A percentile compares a stretch with the other conserved stretches of the same genome.
These are phyloP conservation scores for Ulota crispa DNA, from an alignment of 225 moss, liverwort and hornwort species.

Conservation along the genomic window DNA sequence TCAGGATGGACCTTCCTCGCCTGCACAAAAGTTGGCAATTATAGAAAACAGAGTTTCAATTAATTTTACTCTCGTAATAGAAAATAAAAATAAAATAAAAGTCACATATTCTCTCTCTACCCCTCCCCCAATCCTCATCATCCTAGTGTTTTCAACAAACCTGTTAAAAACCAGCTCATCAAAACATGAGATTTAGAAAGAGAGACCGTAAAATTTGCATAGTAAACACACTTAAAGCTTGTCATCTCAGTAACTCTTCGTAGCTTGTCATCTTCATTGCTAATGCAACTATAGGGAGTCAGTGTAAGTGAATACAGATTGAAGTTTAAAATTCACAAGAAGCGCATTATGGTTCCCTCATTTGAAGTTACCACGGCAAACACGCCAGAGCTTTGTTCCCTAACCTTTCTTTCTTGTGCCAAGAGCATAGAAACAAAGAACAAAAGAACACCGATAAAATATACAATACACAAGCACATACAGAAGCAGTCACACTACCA, in stretches of 20 bases:
- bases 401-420: background rate
- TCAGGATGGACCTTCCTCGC: slow-evolving; percentile 62
- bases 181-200: background rate
- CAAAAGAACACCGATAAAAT: background rate
- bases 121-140: background rate
- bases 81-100: background rate
- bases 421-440: background rate
- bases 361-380: background rate
- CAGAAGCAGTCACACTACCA: background rate
- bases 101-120: background rate
- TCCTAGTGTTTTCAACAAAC: background rate
- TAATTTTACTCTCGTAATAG: background rate
- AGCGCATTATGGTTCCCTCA: background rate
- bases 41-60: background rate
- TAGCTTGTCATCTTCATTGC: background rate
- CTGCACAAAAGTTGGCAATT: slow-evolving; percentile 20
- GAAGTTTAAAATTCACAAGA: background rate
- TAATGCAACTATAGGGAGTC: background rate
- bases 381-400: background rate
- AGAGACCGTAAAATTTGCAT: no score
- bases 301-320: background rate
- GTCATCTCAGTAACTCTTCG: background rate
- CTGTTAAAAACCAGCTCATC: background rate
- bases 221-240: background rate
- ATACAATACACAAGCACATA: background rate